Percentiles rank a stretch among this genome's conserved stretches.
These are phyloP conservation scores for Aspergillus luchuensis DNA, from an alignment of 2,329 filamentous ascomycete species.

Conservation along the genomic window DNA sequence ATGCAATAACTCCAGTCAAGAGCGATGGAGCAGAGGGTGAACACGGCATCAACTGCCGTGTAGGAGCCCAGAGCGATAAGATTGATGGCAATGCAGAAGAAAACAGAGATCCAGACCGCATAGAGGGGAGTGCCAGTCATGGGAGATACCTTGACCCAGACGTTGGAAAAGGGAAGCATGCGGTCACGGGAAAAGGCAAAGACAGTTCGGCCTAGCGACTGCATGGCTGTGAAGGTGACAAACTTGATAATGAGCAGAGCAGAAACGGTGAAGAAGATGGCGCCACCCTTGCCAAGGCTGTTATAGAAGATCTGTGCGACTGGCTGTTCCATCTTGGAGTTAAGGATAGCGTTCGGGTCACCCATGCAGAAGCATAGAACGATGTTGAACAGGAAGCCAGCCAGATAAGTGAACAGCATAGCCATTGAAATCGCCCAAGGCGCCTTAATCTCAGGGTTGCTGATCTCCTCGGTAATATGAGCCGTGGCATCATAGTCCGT, in stretches of 20 bases:
- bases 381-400: conserved; percentile 7
- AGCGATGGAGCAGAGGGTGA: conserved; percentile 6
- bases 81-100: conserved; percentile 7
- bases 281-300: background rate
- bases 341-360: background rate
- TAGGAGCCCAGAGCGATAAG: conserved; percentile 7
- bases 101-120: conserved; percentile 5
- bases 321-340: conserved; percentile 1
- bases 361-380: conserved; percentile 10
- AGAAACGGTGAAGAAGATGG: conserved; percentile 1
- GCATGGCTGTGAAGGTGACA: conserved; percentile 4
- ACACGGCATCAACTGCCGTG: conserved; percentile 3
- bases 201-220: conserved; percentile 3
- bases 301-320: conserved; percentile 9
- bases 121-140: background rate
- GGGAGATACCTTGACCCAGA: conserved; percentile 1
- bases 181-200: conserved; percentile 3
- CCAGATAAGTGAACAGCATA: conserved; percentile 6
- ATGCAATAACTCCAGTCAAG: conserved; percentile 9
- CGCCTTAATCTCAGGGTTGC: conserved; percentile 4
- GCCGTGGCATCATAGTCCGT: conserved; percentile 3
- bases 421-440: conserved; percentile 7
- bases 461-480: conserved; percentile 4
- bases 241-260: conserved; percentile 9
- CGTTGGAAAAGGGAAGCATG: conserved; percentile 8